A percentile compares a stretch with the other conserved stretches of the same genome.
phyloP scores from a whole-genome alignment of 805 yeast species.

The Yarrowia yakushimensis region DNA sequence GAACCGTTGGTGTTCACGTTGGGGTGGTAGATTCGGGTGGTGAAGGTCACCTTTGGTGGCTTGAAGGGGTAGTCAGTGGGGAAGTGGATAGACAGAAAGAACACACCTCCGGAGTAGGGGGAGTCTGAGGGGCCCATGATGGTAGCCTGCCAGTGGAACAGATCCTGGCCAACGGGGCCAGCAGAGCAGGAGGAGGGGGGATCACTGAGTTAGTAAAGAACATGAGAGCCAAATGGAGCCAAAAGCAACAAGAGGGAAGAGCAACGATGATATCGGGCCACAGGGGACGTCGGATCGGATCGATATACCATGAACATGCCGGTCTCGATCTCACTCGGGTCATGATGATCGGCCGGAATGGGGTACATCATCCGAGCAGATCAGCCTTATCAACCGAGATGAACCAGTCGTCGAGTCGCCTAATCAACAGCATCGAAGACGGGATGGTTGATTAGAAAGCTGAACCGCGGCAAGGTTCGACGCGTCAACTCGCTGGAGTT shows the following conservation, averaged over 20 bases:
- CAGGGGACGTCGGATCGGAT: neutral
- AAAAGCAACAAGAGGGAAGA: neutral
- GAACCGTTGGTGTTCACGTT: slow-evolving; percentile 94
- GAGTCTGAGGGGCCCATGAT: slow-evolving; percentile 99
- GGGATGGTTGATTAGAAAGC: neutral
- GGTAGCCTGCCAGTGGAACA: slow-evolving; percentile 99
- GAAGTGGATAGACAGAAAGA: slow-evolving; percentile 93
- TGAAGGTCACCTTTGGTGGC: slow-evolving; percentile 91
- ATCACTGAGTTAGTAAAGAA: slow-evolving; percentile 54
- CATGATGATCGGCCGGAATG: neutral
- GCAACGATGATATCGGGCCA: neutral
- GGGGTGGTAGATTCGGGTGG: slow-evolving; percentile 96
- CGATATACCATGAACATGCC: neutral
- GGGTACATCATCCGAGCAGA: neutral
- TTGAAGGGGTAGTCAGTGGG: slow-evolving; percentile 99
- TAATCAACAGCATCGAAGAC: neutral
- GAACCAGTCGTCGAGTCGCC: neutral
- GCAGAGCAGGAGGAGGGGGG: slow-evolving; percentile 99
- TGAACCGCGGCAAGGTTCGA: neutral
- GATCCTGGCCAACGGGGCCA: slow-evolving; percentile 97
- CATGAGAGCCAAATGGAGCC: neutral
- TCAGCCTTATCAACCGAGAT: neutral
- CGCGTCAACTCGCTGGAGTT: neutral
- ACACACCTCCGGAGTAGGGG: slow-evolving; percentile 83
- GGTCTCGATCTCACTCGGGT: neutral